These are phyloP conservation scores for Penicillium simplicissimum DNA, from an alignment of 495 filamentous ascomycete species.

Conservation along the genomic window DNA sequence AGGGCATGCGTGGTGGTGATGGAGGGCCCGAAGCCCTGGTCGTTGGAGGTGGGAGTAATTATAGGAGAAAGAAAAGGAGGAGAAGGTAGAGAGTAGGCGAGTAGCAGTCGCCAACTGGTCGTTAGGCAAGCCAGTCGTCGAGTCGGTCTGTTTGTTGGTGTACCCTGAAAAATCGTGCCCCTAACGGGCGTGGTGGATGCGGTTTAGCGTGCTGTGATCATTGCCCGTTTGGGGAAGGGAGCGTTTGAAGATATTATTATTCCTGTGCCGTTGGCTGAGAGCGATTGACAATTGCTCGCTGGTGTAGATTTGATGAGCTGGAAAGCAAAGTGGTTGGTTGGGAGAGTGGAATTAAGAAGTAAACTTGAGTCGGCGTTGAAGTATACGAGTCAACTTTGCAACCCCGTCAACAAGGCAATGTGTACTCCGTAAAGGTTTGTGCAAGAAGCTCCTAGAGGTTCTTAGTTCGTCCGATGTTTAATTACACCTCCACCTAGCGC, in stretches of 20 bases:
- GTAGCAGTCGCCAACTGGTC: neutral
- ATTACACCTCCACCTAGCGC: constrained; percentile 4
- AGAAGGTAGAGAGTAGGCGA: neutral
- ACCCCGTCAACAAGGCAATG: neutral
- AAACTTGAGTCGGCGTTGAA: neutral
- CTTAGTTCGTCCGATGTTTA: constrained; percentile 2
- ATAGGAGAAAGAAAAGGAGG: constrained; percentile 7
- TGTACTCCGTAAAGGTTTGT: no score
- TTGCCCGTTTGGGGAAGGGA: constrained; percentile 23
- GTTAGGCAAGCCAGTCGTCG: neutral
- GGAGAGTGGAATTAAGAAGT: neutral
- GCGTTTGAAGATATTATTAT: constrained; percentile 11
- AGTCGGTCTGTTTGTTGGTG: constrained; percentile 5
- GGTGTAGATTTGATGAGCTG: neutral
- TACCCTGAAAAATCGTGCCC: constrained; percentile 27
- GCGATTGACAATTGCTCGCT: neutral
- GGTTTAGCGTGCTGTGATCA: constrained; percentile 33
- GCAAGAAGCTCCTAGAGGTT: neutral
- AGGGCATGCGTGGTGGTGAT: constrained; percentile 46
- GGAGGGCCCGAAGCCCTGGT: constrained; percentile 18
- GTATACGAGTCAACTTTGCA: neutral
- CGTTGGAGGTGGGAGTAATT: constrained; percentile 5
- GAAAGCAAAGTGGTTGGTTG: constrained; percentile 1
- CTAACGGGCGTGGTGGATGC: constrained; percentile 20
- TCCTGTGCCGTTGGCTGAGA: constrained; percentile 2